Evolutionary conservation across 2,329 filamentous ascomycete species (phyloP), one percentile per base, ranked within the genome.

Genomic region (Chalaropsis ovoidea): DNA sequence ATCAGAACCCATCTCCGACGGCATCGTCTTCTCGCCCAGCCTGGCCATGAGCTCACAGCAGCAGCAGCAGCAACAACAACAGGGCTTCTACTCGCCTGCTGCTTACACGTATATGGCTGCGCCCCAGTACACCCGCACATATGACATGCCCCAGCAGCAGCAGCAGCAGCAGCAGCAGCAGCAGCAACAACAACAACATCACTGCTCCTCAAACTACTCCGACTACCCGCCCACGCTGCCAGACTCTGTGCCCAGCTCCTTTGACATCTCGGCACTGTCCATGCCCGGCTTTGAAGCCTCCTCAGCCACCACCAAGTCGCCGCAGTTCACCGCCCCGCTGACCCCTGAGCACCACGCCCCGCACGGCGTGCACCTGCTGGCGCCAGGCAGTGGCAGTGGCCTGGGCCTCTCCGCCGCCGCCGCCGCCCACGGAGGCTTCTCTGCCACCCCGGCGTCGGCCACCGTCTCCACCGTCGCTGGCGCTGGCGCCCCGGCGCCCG

Each of bases 11-110:
- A 47, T 56, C 41, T 22, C 31, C 24, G 65, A 66, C 15, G 22
- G 24, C 47, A 63, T 66, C n/a, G 47, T 66, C 52, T 66, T 66
- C 61, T 66, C 65, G 19, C 65, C 65, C n/a, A 56, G 39, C 13
- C 24, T 66, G 13, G 49, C 60, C 39, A 54, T 63, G 17, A 4
- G 19, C 41, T 35, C 35, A 19, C 62, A 63, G 2, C 35, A 24
- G 54, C 54, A 54, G 19, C 43, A 41, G 13, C 62, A 54, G 15
- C 62, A 54, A 22, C 47, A 42, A 17, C 45, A 43, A 15, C 54
- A 63, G 2, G 24, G 15, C 15, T 27, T 56, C 35, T 64, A 65
- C 63, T 65, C 61, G 27, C 61, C 63, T 11, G 56, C 56, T 27
- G 56, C 47, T 10, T 43, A 61, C n/a, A 31, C 24, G 13, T 61